Evolutionary conservation across 2,329 filamentous ascomycete genomes (phyloP).

Genomic region (Coniochaeta prunicola): DNA sequence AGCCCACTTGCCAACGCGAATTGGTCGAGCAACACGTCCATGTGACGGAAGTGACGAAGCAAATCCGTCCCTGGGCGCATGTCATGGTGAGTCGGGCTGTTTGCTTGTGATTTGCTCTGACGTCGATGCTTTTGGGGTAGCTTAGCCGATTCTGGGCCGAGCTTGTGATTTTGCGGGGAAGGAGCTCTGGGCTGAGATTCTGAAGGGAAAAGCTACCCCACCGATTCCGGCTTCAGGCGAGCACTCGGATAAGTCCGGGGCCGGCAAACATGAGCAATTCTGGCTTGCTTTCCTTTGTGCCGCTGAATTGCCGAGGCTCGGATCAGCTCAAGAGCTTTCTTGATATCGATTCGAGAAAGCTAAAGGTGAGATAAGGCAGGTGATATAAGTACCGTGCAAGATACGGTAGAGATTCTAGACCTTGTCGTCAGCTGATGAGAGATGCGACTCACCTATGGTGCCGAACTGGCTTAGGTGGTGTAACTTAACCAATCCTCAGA

Average conservation of each 20-base stretch:
- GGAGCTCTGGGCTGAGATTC: background rate
- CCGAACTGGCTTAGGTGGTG: too few species aligned
- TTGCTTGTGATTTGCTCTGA: slow-evolving; percentile 24
- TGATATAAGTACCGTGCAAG: background rate
- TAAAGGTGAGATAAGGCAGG: background rate
- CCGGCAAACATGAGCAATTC: background rate
- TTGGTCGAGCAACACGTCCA: background rate
- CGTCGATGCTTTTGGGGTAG: slow-evolving; percentile 24
- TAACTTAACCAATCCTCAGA: too few species aligned
- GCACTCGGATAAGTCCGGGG: background rate
- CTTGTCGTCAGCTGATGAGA: too few species aligned
- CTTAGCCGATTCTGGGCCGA: slow-evolving; percentile 46
- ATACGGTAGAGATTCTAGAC: too few species aligned
- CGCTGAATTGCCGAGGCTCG: background rate
- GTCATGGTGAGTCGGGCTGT: background rate
- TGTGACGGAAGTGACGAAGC: background rate
- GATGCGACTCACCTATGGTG: too few species aligned
- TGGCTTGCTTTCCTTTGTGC: background rate
- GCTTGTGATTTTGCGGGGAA: slow-evolving; percentile 52
- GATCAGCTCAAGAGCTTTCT: background rate
- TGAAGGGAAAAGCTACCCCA: background rate
- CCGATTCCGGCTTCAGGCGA: background rate
- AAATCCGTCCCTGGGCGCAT: background rate
- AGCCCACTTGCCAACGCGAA: background rate
- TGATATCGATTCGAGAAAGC: background rate